Percentiles rank a stretch among this genome's conserved stretches.
Evolutionary conservation across 2,329 filamentous ascomycete species (phyloP).

Genomic region (Epichloe gansuensis): DNA sequence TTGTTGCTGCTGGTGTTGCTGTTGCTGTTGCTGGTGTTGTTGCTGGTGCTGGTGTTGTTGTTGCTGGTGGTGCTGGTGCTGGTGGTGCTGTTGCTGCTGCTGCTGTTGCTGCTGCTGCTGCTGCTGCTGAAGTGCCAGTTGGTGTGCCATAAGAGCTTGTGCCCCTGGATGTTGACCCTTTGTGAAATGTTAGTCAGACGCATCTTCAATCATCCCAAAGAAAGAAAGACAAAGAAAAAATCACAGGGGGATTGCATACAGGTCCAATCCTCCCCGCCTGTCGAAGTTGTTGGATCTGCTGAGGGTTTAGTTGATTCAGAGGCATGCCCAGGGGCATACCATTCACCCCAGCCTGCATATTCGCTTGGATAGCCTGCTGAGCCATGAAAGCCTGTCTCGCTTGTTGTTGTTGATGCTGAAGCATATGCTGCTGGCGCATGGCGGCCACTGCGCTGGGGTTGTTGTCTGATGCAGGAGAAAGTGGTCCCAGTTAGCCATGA

Average conservation of each 20-base stretch:
- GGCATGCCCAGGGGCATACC: slow-evolving; percentile 42
- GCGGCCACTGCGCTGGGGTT: slow-evolving; percentile 26
- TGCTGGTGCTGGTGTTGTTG: slow-evolving; percentile 12
- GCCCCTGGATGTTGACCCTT: slow-evolving; percentile 20
- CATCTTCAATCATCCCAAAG: background rate
- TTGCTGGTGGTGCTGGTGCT: slow-evolving; percentile 37
- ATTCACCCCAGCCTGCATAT: slow-evolving; percentile 32
- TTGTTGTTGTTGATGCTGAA: slow-evolving; percentile 44
- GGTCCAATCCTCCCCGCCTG: slow-evolving; percentile 27
- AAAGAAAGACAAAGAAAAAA: background rate
- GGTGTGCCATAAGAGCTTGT: slow-evolving; percentile 34
- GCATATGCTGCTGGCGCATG: slow-evolving; percentile 43
- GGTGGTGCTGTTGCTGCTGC: slow-evolving; percentile 22
- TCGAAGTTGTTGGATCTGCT: slow-evolving; percentile 41
- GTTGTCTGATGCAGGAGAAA: slow-evolving; percentile 15
- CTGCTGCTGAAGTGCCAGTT: slow-evolving; percentile 34
- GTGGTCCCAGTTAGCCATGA: background rate
- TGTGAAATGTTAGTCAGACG: background rate
- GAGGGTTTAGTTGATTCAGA: slow-evolving; percentile 33
- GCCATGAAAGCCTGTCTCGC: slow-evolving; percentile 40
- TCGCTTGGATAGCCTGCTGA: slow-evolving; percentile 41
- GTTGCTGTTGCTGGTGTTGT: slow-evolving; percentile 26
- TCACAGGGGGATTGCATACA: slow-evolving; percentile 20
- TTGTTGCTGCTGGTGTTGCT: slow-evolving; percentile 24
- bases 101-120: slow-evolving; percentile 24